Conservation (phyloP, 2,329 filamentous ascomycete species). For the Cordyceps javanica region DNA sequence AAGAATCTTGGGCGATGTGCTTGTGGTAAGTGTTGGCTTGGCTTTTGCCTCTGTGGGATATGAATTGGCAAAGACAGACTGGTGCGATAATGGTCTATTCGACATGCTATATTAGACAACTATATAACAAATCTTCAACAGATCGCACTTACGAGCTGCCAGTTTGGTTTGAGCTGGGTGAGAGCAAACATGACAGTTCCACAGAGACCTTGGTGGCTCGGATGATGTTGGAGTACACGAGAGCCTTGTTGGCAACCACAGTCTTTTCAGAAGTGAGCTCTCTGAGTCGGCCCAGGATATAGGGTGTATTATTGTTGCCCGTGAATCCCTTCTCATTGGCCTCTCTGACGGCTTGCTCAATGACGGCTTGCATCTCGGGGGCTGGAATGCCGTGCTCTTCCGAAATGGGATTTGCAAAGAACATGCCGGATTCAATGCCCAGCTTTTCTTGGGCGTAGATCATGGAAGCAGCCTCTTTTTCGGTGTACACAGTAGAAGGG, state of each 20-base stretch:
- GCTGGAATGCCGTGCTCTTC: conserved; percentile 62
- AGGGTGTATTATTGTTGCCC: conserved; percentile 79
- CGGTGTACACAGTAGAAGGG: conserved; percentile 66
- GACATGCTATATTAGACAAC: conserved; percentile 32
- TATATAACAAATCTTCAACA: conserved; percentile 17
- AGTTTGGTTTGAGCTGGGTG: conserved; percentile 22
- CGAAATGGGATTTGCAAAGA: conserved; percentile 87
- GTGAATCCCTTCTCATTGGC: conserved; percentile 58
- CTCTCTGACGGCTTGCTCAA: conserved; percentile 61
- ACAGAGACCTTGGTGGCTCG: conserved; percentile 49
- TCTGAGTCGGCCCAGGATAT: conserved; percentile 71
- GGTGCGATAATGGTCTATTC: conserved; percentile 17
- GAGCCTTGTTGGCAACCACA: conserved; percentile 65
- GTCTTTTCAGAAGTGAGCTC: conserved; percentile 68
- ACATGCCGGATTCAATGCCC: conserved; percentile 68
- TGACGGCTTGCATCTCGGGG: conserved; percentile 61
- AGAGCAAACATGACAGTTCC: conserved; percentile 43
- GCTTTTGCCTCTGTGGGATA: neutral
- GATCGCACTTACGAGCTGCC: conserved; percentile 32
- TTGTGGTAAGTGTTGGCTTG: neutral
- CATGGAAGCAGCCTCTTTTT: conserved; percentile 82
- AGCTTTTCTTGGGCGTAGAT: conserved; percentile 72
- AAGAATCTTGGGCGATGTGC: conserved; percentile 42
- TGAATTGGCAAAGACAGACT: neutral
- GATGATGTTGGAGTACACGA: conserved; percentile 48